phyloP scores from a whole-genome alignment of 202 grass and related monocot genomes.

The Alloteropsis angusta region DNA sequence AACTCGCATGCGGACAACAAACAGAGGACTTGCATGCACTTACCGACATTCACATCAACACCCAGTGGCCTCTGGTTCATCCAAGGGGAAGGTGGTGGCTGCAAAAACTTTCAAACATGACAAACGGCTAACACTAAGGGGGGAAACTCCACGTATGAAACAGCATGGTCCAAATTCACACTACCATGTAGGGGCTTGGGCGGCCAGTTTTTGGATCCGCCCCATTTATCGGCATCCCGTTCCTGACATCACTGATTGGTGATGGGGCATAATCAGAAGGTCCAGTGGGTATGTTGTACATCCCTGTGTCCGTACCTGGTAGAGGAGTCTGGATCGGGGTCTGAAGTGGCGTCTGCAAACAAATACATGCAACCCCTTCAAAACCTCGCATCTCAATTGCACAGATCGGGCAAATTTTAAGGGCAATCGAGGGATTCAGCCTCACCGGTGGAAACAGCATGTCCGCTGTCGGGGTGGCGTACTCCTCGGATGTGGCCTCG shows the following conservation, averaged over 20 bases:
- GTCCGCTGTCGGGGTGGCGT: slow-evolving; percentile 85
- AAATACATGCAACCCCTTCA: slow-evolving; percentile 7
- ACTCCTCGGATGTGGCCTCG: slow-evolving; percentile 82
- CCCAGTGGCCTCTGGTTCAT: slow-evolving; percentile 68
- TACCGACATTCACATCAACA: slow-evolving; percentile 95
- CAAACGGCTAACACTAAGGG: background rate
- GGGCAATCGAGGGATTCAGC: background rate
- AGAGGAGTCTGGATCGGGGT: slow-evolving; percentile 90
- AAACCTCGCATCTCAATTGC: background rate
- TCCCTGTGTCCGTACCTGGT: slow-evolving; percentile 49
- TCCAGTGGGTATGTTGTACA: slow-evolving; percentile 87
- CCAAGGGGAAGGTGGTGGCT: slow-evolving; percentile 85
- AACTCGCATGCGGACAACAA: background rate
- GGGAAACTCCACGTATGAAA: background rate
- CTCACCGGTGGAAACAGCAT: slow-evolving; percentile 88
- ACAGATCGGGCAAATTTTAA: slow-evolving; percentile 19
- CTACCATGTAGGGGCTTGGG: slow-evolving; percentile 74
- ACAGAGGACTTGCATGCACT: slow-evolving; percentile 15
- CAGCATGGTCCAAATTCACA: background rate
- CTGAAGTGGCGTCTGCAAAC: slow-evolving; percentile 56
- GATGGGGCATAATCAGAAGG: slow-evolving; percentile 93
- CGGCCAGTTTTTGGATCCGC: slow-evolving; percentile 56
- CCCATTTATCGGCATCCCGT: slow-evolving; percentile 37
- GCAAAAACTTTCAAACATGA: slow-evolving; percentile 19
- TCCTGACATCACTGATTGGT: slow-evolving; percentile 66